Evolutionary conservation across 1,284 basidiomycete species (phyloP).

Genomic region (Ceratobasidium sp.): DNA sequence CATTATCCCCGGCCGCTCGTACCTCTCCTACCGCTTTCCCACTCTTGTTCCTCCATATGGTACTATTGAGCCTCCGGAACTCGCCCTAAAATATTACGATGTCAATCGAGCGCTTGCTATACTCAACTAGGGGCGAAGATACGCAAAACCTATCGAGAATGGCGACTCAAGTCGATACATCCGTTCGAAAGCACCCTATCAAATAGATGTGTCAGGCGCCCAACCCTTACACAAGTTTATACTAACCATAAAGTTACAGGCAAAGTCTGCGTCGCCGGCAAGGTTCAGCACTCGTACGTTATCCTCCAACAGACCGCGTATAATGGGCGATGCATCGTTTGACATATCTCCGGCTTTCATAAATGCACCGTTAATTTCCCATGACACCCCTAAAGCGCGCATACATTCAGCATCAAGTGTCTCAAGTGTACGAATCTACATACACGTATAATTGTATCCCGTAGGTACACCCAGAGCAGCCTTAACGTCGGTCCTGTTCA

Average conservation of each 20-base stretch:
- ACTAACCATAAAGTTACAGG: slow-evolving; percentile 33
- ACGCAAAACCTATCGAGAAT: slow-evolving; percentile 6
- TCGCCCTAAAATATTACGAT: slow-evolving; percentile 7
- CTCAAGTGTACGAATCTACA: not conserved
- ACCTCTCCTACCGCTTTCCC: slow-evolving; percentile 66
- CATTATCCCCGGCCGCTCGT: slow-evolving; percentile 44
- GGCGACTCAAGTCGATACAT: slow-evolving; percentile 32
- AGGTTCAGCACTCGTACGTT: slow-evolving; percentile 33
- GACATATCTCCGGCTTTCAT: slow-evolving; percentile 18
- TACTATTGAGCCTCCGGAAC: slow-evolving; percentile 28
- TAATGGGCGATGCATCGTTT: slow-evolving; percentile 31
- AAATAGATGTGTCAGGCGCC: not conserved
- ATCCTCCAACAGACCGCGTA: slow-evolving; percentile 34
- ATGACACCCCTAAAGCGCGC: not conserved
- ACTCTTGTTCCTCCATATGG: slow-evolving; percentile 45
- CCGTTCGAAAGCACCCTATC: slow-evolving; percentile 31
- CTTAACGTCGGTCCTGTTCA: slow-evolving; percentile 29
- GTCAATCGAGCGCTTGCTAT: not conserved
- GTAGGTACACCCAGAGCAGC: slow-evolving; percentile 20
- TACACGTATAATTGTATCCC: slow-evolving; percentile 21
- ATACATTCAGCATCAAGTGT: not conserved
- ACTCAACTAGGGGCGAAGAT: no score
- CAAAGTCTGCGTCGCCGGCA: slow-evolving; percentile 38
- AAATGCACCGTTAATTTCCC: slow-evolving; percentile 24
- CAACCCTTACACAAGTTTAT: not conserved